These are phyloP conservation scores for Graphiopsis chlorocephala DNA, from an alignment of 2,329 filamentous ascomycete genomes.

Conservation along the genomic window DNA sequence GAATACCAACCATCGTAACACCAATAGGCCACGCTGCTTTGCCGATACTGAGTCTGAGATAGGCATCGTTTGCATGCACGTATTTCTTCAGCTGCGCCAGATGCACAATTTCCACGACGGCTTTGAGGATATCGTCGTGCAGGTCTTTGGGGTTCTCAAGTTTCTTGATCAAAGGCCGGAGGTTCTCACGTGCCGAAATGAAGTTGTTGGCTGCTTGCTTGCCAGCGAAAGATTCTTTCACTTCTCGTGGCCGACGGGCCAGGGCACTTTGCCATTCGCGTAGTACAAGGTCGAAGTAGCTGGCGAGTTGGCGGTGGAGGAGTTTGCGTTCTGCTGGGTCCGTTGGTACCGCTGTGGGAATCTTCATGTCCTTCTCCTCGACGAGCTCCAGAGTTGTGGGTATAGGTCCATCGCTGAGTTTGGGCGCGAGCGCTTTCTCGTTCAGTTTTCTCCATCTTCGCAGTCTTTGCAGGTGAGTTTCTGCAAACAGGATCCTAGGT, in stretches of 20 bases:
- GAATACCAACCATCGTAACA: conserved; percentile 99
- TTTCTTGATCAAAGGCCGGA: conserved; percentile 85
- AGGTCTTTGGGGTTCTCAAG: conserved; percentile 80
- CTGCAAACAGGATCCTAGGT: conserved; percentile 76
- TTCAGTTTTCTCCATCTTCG: conserved; percentile 67
- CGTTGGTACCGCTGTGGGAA: conserved; percentile 60
- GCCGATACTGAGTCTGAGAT: conserved; percentile 80
- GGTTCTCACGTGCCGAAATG: conserved; percentile 81
- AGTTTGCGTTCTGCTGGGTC: conserved; percentile 66
- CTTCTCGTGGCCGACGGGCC: conserved; percentile 53
- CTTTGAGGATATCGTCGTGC: conserved; percentile 63
- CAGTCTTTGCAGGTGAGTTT: conserved; percentile 67
- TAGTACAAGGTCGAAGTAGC: conserved; percentile 96
- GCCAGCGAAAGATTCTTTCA: conserved; percentile 72
- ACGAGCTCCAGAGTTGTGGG: conserved; percentile 79
- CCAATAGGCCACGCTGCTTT: conserved; percentile 87
- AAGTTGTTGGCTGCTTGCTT: conserved; percentile 81
- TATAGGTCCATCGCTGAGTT: conserved; percentile 71
- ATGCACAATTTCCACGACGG: conserved; percentile 85
- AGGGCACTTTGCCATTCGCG: conserved; percentile 81
- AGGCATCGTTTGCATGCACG: conserved; percentile 94
- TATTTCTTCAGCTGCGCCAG: conserved; percentile 88
- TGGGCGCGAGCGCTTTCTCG: conserved; percentile 36
- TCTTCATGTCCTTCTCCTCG: conserved; percentile 84
- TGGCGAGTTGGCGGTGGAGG: conserved; percentile 82